Conservation (phyloP, 106 monocot species). For the Dendrobium officinale region DNA sequence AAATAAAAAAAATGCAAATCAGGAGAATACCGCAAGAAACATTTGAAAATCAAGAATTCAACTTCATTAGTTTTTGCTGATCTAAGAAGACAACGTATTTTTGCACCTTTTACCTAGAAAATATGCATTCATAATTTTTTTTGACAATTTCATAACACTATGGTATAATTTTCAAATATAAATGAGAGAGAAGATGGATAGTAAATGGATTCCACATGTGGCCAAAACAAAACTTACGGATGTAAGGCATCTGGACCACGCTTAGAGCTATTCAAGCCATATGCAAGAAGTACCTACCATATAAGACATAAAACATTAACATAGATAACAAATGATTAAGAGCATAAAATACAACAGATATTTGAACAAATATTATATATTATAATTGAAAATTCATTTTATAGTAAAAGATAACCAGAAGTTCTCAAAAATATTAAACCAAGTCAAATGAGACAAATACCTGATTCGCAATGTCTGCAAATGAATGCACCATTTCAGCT, state of each 20-base stretch:
- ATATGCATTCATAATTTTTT: not conserved
- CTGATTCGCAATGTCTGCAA: constrained; percentile 99
- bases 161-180: not conserved
- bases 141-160: not conserved
- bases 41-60: not conserved
- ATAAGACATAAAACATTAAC: constrained; percentile 2
- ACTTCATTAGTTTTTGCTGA: not conserved
- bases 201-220: not conserved
- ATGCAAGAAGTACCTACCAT: constrained; percentile 86
- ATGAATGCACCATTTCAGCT: constrained; percentile 88
- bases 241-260: constrained; percentile 98
- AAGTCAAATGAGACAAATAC: constrained; percentile 24
- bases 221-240: constrained; percentile 53
- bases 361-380: not conserved
- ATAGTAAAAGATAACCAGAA: not conserved
- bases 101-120: not conserved
- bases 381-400: not conserved
- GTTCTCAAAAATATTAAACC: not conserved
- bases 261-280: constrained; percentile 96
- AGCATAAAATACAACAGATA: not conserved
- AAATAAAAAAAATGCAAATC: constrained; percentile 1
- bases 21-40: not conserved
- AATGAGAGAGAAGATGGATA: not conserved
- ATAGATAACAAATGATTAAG: not conserved
- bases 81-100: not conserved